Conservation (phyloP, 2,329 filamentous ascomycete species). For the Epichloe sylvatica region DNA sequence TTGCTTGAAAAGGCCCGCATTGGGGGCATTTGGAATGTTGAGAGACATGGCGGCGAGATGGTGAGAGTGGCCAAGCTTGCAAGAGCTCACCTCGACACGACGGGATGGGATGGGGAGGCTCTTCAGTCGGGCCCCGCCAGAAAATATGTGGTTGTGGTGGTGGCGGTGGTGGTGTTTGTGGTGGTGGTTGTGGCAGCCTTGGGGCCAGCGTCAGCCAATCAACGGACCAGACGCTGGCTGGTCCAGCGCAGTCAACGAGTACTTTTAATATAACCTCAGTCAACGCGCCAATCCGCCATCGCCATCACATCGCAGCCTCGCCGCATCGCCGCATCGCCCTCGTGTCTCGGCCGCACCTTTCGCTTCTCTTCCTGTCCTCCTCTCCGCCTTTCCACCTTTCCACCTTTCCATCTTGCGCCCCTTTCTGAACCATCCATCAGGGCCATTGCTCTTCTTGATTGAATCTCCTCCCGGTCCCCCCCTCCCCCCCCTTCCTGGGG, state of each 20-base stretch:
- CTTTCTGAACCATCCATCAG: no score
- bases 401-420: no score
- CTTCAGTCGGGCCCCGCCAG: background rate
- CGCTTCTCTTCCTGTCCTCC: background rate
- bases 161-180: background rate
- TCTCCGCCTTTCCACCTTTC: background rate
- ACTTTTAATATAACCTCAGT: background rate
- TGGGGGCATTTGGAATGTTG: constrained; percentile 87
- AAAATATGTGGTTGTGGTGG: background rate
- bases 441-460: no score
- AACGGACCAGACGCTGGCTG: no score
- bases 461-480: background rate
- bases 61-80: constrained; percentile 9
- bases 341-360: background rate
- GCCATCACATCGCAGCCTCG: constrained; percentile 7
- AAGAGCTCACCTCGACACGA: constrained; percentile 5
- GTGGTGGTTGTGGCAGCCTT: background rate
- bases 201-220: no score
- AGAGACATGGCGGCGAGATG: constrained; percentile 59
- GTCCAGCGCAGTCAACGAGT: no score
- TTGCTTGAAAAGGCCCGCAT: constrained; percentile 84
- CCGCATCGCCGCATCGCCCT: constrained; percentile 7
- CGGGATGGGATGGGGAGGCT: background rate
- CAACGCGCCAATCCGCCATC: background rate
- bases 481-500: background rate